These are phyloP conservation scores for Pseudonitzschia pungens DNA, from an alignment of 108 stramenopile species.

Conservation along the genomic window DNA sequence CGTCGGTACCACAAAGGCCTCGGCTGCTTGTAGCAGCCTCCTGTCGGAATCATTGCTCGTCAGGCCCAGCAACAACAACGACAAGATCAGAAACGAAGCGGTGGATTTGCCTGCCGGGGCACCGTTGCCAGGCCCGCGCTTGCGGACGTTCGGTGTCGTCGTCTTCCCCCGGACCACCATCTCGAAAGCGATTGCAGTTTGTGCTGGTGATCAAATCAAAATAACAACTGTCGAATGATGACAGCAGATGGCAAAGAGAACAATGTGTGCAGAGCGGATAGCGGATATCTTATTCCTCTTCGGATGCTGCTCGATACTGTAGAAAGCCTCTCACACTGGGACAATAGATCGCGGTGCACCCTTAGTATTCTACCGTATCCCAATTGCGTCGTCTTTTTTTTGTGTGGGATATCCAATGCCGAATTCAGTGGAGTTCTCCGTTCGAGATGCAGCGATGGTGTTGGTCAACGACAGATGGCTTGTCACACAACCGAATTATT, in stretches of 20 bases:
- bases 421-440: too few relatives aligned
- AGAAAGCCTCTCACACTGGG: too few relatives aligned
- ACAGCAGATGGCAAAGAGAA: too few relatives aligned
- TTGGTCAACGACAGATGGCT: background rate
- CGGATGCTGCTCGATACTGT: too few relatives aligned
- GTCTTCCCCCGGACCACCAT: background rate
- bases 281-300: too few relatives aligned
- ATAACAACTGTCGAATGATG: too few relatives aligned
- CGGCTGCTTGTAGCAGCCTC: background rate
- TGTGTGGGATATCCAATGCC: too few relatives aligned
- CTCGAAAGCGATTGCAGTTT: background rate
- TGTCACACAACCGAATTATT: too few relatives aligned
- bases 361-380: background rate
- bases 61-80: background rate
- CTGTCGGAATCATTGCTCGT: background rate
- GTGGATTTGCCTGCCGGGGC: background rate
- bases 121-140: background rate
- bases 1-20: conserved; percentile 1
- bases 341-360: too few relatives aligned
- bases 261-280: too few relatives aligned
- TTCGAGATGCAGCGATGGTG: background rate
- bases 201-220: background rate
- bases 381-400: too few relatives aligned
- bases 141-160: background rate
- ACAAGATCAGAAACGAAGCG: conserved; percentile 1